Evolutionary conservation across 139 green algal species (phyloP).

Genomic region (Nannochloris sp.): DNA sequence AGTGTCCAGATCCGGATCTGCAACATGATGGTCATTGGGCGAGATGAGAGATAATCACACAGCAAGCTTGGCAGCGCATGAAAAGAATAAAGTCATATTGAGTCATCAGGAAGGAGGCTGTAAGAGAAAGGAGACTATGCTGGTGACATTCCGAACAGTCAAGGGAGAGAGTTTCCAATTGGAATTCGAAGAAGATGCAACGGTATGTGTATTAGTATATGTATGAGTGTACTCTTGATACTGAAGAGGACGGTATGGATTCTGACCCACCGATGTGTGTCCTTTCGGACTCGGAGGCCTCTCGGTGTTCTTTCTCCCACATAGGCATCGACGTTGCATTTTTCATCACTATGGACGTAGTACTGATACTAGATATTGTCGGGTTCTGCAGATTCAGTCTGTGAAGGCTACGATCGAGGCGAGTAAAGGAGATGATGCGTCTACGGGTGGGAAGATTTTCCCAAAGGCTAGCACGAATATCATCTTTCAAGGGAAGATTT

Average conservation of each 20-base stretch:
- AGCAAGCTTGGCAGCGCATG: no score
- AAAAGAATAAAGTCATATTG: no score
- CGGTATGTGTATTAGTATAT: slow-evolving; percentile 27
- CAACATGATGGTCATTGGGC: no score
- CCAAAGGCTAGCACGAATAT: slow-evolving; percentile 43
- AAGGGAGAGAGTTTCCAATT: slow-evolving; percentile 67
- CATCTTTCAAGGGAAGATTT: slow-evolving; percentile 80
- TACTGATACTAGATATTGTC: no score
- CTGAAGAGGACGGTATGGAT: not conserved
- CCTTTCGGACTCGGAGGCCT: no score
- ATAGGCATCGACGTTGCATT: no score
- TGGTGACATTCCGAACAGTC: slow-evolving; percentile 84
- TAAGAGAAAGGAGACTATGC: slow-evolving; percentile 42
- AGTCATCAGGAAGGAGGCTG: no score
- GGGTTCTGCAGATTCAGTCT: slow-evolving; percentile 40
- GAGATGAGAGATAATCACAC: no score
- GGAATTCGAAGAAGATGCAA: slow-evolving; percentile 54
- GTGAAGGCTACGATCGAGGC: slow-evolving; percentile 57
- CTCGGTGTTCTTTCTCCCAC: no score
- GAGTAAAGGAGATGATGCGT: slow-evolving; percentile 3
- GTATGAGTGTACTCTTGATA: not conserved
- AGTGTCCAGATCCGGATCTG: no score
- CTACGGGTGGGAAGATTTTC: slow-evolving; percentile 43
- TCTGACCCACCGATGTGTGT: no score
- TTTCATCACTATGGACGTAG: no score